Percentiles rank a stretch among this genome's conserved stretches.
These are phyloP conservation scores for Pouteria glomerata DNA, from an alignment of 148 eudicot species.

Conservation along the genomic window DNA sequence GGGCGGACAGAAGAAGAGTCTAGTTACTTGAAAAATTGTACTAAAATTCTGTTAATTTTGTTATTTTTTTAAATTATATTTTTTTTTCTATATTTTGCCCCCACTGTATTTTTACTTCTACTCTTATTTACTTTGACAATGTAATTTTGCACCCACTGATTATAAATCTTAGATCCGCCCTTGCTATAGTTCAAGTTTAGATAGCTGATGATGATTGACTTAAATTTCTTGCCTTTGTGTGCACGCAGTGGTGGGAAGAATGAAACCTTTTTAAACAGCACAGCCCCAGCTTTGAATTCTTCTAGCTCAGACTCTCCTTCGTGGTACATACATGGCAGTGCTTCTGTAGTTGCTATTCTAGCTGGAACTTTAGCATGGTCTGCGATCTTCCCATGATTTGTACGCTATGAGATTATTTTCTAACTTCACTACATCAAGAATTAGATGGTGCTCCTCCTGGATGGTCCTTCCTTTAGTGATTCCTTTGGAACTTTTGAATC, in stretches of 20 bases:
- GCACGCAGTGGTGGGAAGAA: constrained; percentile 28
- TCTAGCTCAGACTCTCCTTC: constrained; percentile 33
- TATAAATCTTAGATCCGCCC: too few relatives aligned
- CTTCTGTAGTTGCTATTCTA: constrained; percentile 7
- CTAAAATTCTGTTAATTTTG: too few relatives aligned
- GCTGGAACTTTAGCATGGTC: constrained; percentile 27
- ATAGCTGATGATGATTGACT: too few relatives aligned
- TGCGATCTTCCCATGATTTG: constrained; percentile 14
- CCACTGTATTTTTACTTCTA: too few relatives aligned
- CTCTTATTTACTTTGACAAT: too few relatives aligned
- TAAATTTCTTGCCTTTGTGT: neutral
- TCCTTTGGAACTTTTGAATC: constrained; percentile 6
- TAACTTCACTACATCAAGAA: neutral
- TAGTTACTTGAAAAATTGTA: too few relatives aligned
- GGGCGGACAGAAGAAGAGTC: too few relatives aligned
- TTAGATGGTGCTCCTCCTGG: neutral
- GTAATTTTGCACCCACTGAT: too few relatives aligned
- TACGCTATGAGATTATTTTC: neutral
- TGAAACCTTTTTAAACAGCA: constrained; percentile 39
- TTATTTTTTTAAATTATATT: too few relatives aligned
- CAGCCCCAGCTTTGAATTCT: constrained; percentile 51
- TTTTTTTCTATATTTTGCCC: too few relatives aligned
- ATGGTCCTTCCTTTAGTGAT: neutral
- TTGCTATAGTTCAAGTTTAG: too few relatives aligned
- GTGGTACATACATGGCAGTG: constrained; percentile 1